Conservation (phyloP, 2,329 filamentous ascomycete genomes). For the Periconia digitata region DNA sequence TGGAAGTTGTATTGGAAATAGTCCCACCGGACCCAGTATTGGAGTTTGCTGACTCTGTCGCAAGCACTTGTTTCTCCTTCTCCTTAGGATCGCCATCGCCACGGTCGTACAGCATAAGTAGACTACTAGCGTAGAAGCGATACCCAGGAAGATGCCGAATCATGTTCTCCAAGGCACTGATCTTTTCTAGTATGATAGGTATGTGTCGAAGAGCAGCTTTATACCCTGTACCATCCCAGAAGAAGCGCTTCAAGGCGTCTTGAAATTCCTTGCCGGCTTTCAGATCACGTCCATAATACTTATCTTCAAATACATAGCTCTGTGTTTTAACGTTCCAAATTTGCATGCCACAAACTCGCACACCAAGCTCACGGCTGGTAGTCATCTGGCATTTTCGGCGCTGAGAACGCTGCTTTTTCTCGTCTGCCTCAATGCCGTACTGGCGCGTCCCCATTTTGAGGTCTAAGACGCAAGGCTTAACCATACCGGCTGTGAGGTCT, state of each 20-base stretch:
- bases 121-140: constrained; percentile 90
- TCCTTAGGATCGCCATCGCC: constrained; percentile 59
- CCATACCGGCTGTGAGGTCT: constrained; percentile 95
- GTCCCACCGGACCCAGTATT: constrained; percentile 34
- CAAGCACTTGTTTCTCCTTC: constrained; percentile 16
- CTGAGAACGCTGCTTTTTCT: constrained; percentile 92
- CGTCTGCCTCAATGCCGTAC: constrained; percentile 87
- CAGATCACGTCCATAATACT: constrained; percentile 89
- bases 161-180: constrained; percentile 80
- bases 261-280: constrained; percentile 89
- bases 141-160: constrained; percentile 79
- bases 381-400: constrained; percentile 89
- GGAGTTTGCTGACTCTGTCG: constrained; percentile 16
- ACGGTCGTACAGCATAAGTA: constrained; percentile 96
- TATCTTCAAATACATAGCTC: constrained; percentile 93
- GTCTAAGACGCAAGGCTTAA: constrained; percentile 92
- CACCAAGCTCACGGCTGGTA: constrained; percentile 87
- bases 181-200: constrained; percentile 80
- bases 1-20: constrained; percentile 17
- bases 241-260: constrained; percentile 80
- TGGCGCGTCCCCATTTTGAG: constrained; percentile 98
- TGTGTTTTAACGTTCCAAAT: constrained; percentile 87
- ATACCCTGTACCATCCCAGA: constrained; percentile 85
- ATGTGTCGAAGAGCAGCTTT: constrained; percentile 83
- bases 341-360: constrained; percentile 92